Conservation (phyloP, 768 basidiomycete species). For the Lactifluus echinatus region DNA sequence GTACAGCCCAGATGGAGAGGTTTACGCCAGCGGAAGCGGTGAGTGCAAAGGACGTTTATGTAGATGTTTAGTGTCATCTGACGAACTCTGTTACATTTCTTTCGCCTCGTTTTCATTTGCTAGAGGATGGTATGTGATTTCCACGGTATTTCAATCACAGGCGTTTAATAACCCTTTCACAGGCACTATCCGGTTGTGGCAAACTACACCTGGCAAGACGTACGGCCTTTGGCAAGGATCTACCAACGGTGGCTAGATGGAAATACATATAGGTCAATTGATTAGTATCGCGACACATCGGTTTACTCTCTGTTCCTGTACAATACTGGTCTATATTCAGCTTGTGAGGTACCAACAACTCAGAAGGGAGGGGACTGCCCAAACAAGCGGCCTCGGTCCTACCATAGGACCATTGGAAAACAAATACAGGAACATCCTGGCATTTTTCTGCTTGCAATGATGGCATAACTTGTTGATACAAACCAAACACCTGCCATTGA, state of each 20-base stretch:
- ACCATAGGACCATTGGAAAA: not conserved
- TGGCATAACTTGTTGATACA: no score
- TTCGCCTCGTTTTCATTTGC: slow-evolving; percentile 13
- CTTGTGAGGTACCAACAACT: not conserved
- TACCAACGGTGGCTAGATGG: slow-evolving; percentile 32
- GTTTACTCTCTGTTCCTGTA: slow-evolving; percentile 8
- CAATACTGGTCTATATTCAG: not conserved
- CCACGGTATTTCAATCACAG: not conserved
- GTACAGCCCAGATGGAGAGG: slow-evolving; percentile 93
- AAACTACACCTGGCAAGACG: slow-evolving; percentile 86
- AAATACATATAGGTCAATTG: slow-evolving; percentile 1
- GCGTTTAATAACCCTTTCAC: slow-evolving; percentile 15
- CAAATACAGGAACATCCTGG: not conserved
- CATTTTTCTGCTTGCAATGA: not conserved
- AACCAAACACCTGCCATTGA: no score
- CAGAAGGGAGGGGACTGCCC: not conserved
- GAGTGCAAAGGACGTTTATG: slow-evolving; percentile 30
- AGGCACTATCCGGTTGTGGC: slow-evolving; percentile 96
- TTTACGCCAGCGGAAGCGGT: slow-evolving; percentile 97
- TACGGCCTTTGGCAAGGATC: slow-evolving; percentile 86
- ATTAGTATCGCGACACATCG: slow-evolving; percentile 6
- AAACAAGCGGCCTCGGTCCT: not conserved
- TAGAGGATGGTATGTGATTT: slow-evolving; percentile 62
- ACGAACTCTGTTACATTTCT: slow-evolving; percentile 7
- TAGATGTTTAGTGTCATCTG: slow-evolving; percentile 2